phyloP scores from a whole-genome alignment of 371 early-diverging fungal genomes.

The Actinomortierella ambigua region DNA sequence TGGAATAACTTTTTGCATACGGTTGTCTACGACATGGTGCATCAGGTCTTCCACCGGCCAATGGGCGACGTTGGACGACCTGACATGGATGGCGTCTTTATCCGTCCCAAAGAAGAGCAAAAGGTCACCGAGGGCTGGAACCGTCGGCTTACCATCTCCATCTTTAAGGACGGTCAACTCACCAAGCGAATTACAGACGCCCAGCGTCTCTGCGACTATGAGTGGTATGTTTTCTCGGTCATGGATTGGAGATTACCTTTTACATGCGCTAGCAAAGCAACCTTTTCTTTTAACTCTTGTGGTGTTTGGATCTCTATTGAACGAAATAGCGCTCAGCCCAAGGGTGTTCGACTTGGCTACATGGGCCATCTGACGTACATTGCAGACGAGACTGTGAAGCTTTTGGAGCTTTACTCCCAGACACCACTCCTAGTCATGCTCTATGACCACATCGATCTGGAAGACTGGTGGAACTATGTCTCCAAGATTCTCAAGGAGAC shows the following conservation, averaged over 20 bases:
- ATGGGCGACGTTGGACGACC: slow-evolving; percentile 58
- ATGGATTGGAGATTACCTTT: background rate
- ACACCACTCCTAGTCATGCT: slow-evolving; percentile 45
- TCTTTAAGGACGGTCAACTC: slow-evolving; percentile 82
- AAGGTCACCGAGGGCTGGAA: slow-evolving; percentile 43
- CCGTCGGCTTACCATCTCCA: slow-evolving; percentile 40
- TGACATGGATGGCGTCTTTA: slow-evolving; percentile 29
- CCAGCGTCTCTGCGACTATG: slow-evolving; percentile 71
- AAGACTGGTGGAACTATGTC: slow-evolving; percentile 90
- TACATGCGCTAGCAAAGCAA: background rate
- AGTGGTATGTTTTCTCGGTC: slow-evolving; percentile 45
- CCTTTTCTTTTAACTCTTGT: background rate
- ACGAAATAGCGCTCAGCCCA: slow-evolving; percentile 66
- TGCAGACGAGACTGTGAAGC: slow-evolving; percentile 89
- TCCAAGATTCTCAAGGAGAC: slow-evolving; percentile 78
- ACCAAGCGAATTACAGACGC: slow-evolving; percentile 80
- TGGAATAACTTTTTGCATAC: slow-evolving; percentile 97
- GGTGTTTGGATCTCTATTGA: too few relatives aligned
- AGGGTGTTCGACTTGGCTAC: slow-evolving; percentile 91
- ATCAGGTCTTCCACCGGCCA: slow-evolving; percentile 90
- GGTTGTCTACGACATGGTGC: slow-evolving; percentile 94
- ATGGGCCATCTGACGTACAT: slow-evolving; percentile 98
- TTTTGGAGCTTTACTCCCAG: slow-evolving; percentile 67
- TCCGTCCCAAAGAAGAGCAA: slow-evolving; percentile 33
- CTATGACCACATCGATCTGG: slow-evolving; percentile 68